Evolutionary conservation across 129 eudicot genomes (phyloP), one percentile per base, ranked within the genome.

Genomic region (Chrysanthemum makinoi): DNA sequence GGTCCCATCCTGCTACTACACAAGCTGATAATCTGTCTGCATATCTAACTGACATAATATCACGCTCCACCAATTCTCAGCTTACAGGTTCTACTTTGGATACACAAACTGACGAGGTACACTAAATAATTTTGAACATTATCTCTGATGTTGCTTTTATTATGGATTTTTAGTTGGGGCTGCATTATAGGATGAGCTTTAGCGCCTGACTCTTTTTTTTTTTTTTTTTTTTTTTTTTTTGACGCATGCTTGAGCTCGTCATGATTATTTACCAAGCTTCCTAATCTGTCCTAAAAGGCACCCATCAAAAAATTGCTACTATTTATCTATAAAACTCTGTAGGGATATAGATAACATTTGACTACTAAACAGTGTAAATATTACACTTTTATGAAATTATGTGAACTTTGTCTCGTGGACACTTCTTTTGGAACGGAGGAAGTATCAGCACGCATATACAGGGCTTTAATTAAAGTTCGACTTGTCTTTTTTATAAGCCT

Each of bases 41-140:
- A 62, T 79, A 87, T 83, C 77, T 95, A 76, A 61, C 80, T 9
- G 85, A 78, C 75, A 81, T 85, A 30, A 72, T 90, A 66, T 77
- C 84, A 16, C 74, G 53, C 68, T 70, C 87, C 65, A 76, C 70
- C 56, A 51, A 74, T 62, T 77, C 78, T 65, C 66, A 70, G 62
- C 63, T 48, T 53, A 48, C 77, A 56, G 81, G 78, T 52, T 55
- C 84, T 50, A 79, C 54, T 53, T 33, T 56, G 10, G 85, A 82
- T 54, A 62, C 68, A 30, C 82, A 47, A 66, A 63, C 39, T 70
- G 81, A 70, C 55, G 81, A 77, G 81, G 81, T 77, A 77, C 28
- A 43, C 28, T 72, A 47, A 24, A 26, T 20, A 20, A 20, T 20
- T 20, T 20, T 20, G 16, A 59, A 22, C 13, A 47, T 47, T 10